Percentiles rank a stretch among this genome's conserved stretches.
phyloP scores from a whole-genome alignment of 2,329 filamentous ascomycete species.

The Aureobasidium melanogenum region DNA sequence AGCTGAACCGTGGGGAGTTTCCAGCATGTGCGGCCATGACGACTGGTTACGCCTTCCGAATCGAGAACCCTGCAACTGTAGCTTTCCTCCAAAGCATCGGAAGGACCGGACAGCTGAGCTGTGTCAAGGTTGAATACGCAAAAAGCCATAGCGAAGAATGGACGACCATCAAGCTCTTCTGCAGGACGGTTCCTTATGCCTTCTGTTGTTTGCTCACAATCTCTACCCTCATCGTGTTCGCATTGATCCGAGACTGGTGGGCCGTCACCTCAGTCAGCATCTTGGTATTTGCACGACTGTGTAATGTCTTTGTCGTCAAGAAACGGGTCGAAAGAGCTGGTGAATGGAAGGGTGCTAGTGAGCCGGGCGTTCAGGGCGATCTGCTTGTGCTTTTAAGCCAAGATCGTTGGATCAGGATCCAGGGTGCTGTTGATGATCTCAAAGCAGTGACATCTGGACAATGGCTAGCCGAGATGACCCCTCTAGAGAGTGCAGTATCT shows the following conservation, averaged over 20 bases:
- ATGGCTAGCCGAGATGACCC: conserved; percentile 47
- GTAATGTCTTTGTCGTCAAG: conserved; percentile 51
- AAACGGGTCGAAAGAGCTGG: conserved; percentile 30
- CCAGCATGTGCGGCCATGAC: conserved; percentile 35
- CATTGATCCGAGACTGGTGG: conserved; percentile 29
- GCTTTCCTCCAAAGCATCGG: conserved; percentile 36
- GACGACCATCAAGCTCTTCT: neutral
- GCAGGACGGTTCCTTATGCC: conserved; percentile 2
- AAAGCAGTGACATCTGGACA: conserved; percentile 50
- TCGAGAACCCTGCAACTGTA: conserved; percentile 46
- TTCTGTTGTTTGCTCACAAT: conserved; percentile 14
- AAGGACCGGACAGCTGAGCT: conserved; percentile 22
- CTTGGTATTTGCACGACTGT: conserved; percentile 45
- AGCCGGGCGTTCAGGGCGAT: conserved; percentile 34
- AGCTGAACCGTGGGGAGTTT: conserved; percentile 37
- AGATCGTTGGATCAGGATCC: conserved; percentile 44
- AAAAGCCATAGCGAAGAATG: neutral
- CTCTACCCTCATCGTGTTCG: conserved; percentile 5
- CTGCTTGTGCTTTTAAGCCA: conserved; percentile 46
- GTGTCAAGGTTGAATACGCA: conserved; percentile 15
- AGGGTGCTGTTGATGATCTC: conserved; percentile 47
- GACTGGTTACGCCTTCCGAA: conserved; percentile 35
- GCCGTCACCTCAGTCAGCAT: conserved; percentile 39
- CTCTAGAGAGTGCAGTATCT: conserved; percentile 43
- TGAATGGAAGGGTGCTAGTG: conserved; percentile 29